Evolutionary conservation across 306 rosid species (phyloP).

Genomic region (Rosa persica): DNA sequence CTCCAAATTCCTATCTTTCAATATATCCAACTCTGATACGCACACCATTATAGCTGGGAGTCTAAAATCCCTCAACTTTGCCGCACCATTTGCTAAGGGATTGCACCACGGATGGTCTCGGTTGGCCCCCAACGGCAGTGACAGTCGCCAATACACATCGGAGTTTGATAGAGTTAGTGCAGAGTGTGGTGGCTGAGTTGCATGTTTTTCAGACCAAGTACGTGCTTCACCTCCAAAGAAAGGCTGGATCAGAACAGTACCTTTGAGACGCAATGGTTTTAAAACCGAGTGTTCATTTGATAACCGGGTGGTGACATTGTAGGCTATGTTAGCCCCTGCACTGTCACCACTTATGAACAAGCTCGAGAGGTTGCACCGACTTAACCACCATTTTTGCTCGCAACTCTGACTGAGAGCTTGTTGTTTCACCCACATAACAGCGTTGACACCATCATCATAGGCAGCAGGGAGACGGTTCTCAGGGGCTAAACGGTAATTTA

Average conservation of each 20-base stretch:
- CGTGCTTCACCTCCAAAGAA: slow-evolving; percentile 82
- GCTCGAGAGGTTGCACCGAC: slow-evolving; percentile 43
- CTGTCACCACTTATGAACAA: slow-evolving; percentile 77
- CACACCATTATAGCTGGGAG: slow-evolving; percentile 57
- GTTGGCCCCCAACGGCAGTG: slow-evolving; percentile 63
- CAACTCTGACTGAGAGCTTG: slow-evolving; percentile 34
- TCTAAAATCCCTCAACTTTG: slow-evolving; percentile 45
- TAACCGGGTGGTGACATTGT: slow-evolving; percentile 50
- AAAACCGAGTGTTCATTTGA: slow-evolving; percentile 31
- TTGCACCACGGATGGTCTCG: slow-evolving; percentile 83
- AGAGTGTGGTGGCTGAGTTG: slow-evolving; percentile 49
- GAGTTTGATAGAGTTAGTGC: slow-evolving; percentile 57
- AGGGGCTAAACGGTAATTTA: slow-evolving; percentile 71
- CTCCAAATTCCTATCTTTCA: slow-evolving; percentile 67
- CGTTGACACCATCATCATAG: slow-evolving; percentile 66
- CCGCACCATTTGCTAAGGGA: slow-evolving; percentile 44
- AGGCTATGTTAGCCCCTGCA: slow-evolving; percentile 90
- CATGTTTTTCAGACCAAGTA: slow-evolving; percentile 57
- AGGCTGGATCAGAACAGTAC: slow-evolving; percentile 74
- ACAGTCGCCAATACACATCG: slow-evolving; percentile 71
- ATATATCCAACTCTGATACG: slow-evolving; percentile 72
- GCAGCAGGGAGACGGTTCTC: slow-evolving; percentile 74
- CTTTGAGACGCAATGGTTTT: slow-evolving; percentile 50
- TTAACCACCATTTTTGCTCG: slow-evolving; percentile 72
- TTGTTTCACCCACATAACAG: slow-evolving; percentile 71